These are phyloP conservation scores for Saccharomycopsis fermentans DNA, from an alignment of 805 yeast genomes.

Conservation along the genomic window DNA sequence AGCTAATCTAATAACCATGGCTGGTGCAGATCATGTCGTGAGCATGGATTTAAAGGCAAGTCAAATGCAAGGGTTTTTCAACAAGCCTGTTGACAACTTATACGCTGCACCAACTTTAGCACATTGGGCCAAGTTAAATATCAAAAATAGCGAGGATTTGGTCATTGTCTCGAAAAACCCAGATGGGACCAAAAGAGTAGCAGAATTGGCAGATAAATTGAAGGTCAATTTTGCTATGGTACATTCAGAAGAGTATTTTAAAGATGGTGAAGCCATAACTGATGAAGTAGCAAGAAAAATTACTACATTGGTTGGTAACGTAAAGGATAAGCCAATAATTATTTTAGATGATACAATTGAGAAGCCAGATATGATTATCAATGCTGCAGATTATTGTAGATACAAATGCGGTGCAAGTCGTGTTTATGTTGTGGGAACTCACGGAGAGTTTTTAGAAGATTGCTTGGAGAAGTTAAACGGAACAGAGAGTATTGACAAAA, in stretches of 20 bases:
- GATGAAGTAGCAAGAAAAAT: conserved; percentile 29
- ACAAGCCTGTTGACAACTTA: conserved; percentile 52
- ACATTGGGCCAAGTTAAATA: conserved; percentile 42
- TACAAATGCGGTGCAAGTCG: conserved; percentile 49
- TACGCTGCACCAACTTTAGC: conserved; percentile 47
- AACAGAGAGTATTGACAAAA: conserved; percentile 40
- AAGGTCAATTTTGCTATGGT: conserved; percentile 53
- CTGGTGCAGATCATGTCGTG: conserved; percentile 54
- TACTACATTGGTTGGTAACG: conserved; percentile 59
- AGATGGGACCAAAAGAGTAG: conserved; percentile 58
- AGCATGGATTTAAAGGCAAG: conserved; percentile 61
- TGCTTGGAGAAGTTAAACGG: conserved; percentile 38
- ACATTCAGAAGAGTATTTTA: conserved; percentile 37
- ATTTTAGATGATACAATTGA: conserved; percentile 55
- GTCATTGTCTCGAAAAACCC: conserved; percentile 56
- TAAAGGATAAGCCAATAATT: conserved; percentile 43
- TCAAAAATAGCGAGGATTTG: conserved; percentile 42
- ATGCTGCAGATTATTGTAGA: conserved; percentile 47
- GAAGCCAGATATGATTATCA: conserved; percentile 44
- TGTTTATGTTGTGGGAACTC: conserved; percentile 50
- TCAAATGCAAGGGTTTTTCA: conserved; percentile 56
- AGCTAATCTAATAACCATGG: conserved; percentile 46
- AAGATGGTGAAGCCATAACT: conserved; percentile 28
- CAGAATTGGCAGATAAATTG: conserved; percentile 47
- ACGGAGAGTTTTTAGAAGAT: conserved; percentile 50